These are phyloP conservation scores for Petasospora fabianii DNA, from an alignment of 1,139 yeast species.

Conservation along the genomic window DNA sequence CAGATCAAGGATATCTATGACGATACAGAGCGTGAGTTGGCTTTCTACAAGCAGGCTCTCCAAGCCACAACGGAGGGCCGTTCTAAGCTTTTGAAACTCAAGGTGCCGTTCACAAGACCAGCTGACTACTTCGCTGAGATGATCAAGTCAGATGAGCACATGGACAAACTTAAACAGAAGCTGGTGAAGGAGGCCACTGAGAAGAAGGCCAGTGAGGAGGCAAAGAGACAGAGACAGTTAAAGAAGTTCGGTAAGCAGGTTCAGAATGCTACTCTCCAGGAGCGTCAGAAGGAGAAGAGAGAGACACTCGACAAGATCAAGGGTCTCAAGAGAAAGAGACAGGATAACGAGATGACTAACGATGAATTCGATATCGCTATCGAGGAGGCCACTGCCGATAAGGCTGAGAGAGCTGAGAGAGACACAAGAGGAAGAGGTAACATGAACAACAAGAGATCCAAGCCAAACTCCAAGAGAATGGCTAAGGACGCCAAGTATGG, in stretches of 20 bases:
- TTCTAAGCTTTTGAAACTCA: constrained; percentile 55
- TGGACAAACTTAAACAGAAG: constrained; percentile 87
- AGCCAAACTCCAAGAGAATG: constrained; percentile 58
- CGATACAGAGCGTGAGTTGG: constrained; percentile 84
- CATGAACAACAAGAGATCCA: constrained; percentile 32
- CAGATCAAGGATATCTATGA: constrained; percentile 87
- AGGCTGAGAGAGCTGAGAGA: constrained; percentile 31
- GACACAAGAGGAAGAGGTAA: constrained; percentile 28
- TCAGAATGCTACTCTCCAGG: constrained; percentile 88
- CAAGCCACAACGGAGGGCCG: constrained; percentile 79
- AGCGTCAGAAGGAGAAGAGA: constrained; percentile 90
- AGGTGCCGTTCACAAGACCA: constrained; percentile 90
- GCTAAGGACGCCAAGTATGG: constrained; percentile 72
- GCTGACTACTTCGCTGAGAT: constrained; percentile 96
- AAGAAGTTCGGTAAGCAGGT: constrained; percentile 98
- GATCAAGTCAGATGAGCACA: constrained; percentile 97
- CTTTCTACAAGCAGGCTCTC: constrained; percentile 88
- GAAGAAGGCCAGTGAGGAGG: constrained; percentile 90
- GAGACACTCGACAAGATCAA: constrained; percentile 90
- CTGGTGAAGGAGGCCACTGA: constrained; percentile 82
- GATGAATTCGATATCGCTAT: constrained; percentile 69
- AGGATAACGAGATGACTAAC: constrained; percentile 63
- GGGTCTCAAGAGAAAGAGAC: constrained; percentile 82
- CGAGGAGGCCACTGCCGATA: constrained; percentile 62
- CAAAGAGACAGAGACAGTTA: constrained; percentile 88